Conservation (phyloP, 805 yeast species). For the Kodamaea laetipori region DNA sequence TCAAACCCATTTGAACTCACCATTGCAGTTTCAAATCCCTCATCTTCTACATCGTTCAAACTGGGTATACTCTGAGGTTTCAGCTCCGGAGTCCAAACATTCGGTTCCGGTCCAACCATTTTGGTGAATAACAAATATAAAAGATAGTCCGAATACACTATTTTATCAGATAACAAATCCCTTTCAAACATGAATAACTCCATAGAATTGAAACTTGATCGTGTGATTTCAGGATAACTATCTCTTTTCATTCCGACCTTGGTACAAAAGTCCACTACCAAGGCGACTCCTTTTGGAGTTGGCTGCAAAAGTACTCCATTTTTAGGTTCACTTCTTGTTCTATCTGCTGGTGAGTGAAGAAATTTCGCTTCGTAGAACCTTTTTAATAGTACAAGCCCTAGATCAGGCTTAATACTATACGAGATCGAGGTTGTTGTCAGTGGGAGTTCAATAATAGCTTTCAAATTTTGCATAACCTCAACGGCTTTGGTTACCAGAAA, state of each 20-base stretch:
- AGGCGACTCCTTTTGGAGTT: constrained; percentile 85
- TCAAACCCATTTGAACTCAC: background rate
- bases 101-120: constrained; percentile 67
- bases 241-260: constrained; percentile 51
- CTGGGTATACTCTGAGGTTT: constrained; percentile 43
- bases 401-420: constrained; percentile 52
- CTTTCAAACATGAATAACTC: constrained; percentile 69
- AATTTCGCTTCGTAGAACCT: constrained; percentile 62
- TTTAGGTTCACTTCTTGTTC: constrained; percentile 58
- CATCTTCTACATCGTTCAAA: background rate
- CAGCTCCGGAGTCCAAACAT: constrained; percentile 64
- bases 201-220: constrained; percentile 69
- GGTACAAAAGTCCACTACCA: constrained; percentile 61
- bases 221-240: constrained; percentile 48
- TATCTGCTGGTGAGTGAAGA: constrained; percentile 72
- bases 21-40: background rate
- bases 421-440: constrained; percentile 56
- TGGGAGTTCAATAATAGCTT: constrained; percentile 49
- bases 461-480: constrained; percentile 49
- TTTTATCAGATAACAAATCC: constrained; percentile 54
- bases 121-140: constrained; percentile 62
- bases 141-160: constrained; percentile 63
- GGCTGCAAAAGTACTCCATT: constrained; percentile 63
- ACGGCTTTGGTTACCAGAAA: constrained; percentile 58
- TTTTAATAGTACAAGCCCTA: constrained; percentile 43